Conservation (phyloP, 345 rosid genomes). For the Bretschneidera sinensis region DNA sequence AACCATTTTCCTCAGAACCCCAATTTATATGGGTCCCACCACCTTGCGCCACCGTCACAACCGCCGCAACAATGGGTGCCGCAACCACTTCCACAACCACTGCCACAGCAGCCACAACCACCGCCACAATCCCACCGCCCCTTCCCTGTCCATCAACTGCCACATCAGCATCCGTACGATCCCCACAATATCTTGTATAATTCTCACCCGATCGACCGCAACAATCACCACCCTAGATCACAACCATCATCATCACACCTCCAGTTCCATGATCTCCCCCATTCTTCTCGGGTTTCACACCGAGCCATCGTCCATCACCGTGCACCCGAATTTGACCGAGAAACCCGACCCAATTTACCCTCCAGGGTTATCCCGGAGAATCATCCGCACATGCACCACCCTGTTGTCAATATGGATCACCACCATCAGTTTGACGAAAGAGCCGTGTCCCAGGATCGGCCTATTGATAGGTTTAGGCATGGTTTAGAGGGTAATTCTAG, state of each 20-base stretch:
- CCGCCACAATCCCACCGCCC: too few species aligned
- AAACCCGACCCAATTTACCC: constrained; percentile 13
- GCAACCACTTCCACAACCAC: constrained; percentile 18
- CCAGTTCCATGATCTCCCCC: constrained; percentile 23
- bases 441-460: constrained; percentile 27
- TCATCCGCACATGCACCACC: constrained; percentile 23
- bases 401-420: constrained; percentile 17
- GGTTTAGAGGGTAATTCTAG: constrained; percentile 41
- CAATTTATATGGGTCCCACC: constrained; percentile 21
- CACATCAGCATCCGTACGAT: constrained; percentile 23
- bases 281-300: constrained; percentile 22
- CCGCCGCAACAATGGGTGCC: constrained; percentile 10
- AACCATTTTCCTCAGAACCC: constrained; percentile 24
- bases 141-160: constrained; percentile 17
- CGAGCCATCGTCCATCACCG: constrained; percentile 1
- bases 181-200: constrained; percentile 33
- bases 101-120: constrained; percentile 18
- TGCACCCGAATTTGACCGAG: constrained; percentile 14
- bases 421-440: constrained; percentile 34
- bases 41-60: constrained; percentile 16
- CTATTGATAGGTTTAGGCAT: constrained; percentile 33
- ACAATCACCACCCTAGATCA: constrained; percentile 12
- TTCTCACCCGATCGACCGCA: constrained; percentile 14
- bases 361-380: background rate
- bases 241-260: constrained; percentile 19